Conservation (phyloP, 345 rosid species). For the Acer saccharum region DNA sequence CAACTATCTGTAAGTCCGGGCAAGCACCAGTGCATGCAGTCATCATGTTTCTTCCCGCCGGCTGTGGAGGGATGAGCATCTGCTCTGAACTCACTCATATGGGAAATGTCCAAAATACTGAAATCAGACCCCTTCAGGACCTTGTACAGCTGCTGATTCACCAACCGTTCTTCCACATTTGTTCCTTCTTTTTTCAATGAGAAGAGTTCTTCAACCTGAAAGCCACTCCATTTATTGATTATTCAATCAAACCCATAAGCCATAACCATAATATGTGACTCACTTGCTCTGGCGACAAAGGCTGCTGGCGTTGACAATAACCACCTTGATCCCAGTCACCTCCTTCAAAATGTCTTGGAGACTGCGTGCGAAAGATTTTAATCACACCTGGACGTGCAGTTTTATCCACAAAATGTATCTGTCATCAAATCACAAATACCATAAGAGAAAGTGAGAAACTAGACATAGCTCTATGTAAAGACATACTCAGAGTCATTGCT, state of each 20-base stretch:
- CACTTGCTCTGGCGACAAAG: slow-evolving; percentile 60
- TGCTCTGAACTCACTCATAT: slow-evolving; percentile 87
- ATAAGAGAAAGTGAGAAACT: neutral
- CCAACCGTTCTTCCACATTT: slow-evolving; percentile 72
- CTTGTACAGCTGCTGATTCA: slow-evolving; percentile 60
- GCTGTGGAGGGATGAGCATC: slow-evolving; percentile 84
- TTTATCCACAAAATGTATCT: slow-evolving; percentile 56
- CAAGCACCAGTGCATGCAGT: slow-evolving; percentile 99
- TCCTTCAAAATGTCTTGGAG: slow-evolving; percentile 98
- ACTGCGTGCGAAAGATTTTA: slow-evolving; percentile 73
- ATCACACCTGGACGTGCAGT: slow-evolving; percentile 45
- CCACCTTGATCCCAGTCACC: slow-evolving; percentile 99
- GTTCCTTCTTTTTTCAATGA: slow-evolving; percentile 66
- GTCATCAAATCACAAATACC: neutral
- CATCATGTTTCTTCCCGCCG: slow-evolving; percentile 89
- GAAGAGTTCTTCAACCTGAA: slow-evolving; percentile 75
- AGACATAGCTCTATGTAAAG: neutral
- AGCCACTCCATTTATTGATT: neutral
- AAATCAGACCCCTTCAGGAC: slow-evolving; percentile 57
- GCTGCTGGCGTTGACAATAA: slow-evolving; percentile 63
- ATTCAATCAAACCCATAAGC: neutral
- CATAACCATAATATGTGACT: slow-evolving; percentile 24
- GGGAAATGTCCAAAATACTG: slow-evolving; percentile 72
- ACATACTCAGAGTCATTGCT: neutral
- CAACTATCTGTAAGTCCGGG: slow-evolving; percentile 89